phyloP scores from a whole-genome alignment of 2,329 filamentous ascomycete genomes.

The Fusarium clavum region DNA sequence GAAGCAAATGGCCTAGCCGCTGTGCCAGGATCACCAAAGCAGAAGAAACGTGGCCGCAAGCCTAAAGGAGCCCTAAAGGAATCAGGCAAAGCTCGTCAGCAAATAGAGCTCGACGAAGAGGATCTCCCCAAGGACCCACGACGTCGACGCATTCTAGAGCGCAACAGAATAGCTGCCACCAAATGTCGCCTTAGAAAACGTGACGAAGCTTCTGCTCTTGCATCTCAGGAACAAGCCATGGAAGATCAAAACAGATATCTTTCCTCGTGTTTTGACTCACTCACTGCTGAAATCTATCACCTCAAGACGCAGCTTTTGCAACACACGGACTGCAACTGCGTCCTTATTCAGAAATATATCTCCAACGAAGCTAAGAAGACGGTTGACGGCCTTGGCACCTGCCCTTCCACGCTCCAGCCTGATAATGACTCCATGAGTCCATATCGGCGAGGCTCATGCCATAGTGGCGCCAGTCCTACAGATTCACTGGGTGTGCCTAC shows the following conservation, averaged over 20 bases:
- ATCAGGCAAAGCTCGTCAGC: constrained; percentile 3
- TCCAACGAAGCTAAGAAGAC: constrained; percentile 48
- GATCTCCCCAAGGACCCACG: constrained; percentile 41
- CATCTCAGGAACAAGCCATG: constrained; percentile 45
- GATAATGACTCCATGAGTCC: constrained; percentile 26
- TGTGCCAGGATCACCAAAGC: constrained; percentile 18
- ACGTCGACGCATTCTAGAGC: constrained; percentile 47
- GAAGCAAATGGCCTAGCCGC: background rate
- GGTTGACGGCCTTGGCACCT: constrained; percentile 41
- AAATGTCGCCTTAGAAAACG: constrained; percentile 50
- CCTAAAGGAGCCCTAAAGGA: constrained; percentile 38
- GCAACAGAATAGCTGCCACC: constrained; percentile 50
- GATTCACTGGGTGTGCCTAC: constrained; percentile 43
- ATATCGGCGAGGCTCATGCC: constrained; percentile 40
- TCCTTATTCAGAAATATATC: constrained; percentile 50
- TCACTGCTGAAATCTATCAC: constrained; percentile 47
- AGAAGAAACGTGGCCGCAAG: constrained; percentile 46
- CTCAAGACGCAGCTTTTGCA: constrained; percentile 48
- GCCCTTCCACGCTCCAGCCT: constrained; percentile 28
- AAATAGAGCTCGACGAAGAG: constrained; percentile 40
- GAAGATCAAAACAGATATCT: constrained; percentile 49
- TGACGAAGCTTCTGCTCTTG: constrained; percentile 48
- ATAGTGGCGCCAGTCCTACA: constrained; percentile 42
- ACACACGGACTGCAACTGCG: constrained; percentile 49
- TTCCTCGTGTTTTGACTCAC: constrained; percentile 42